Percentiles rank a stretch among this genome's conserved stretches.
Evolutionary conservation across 1,139 yeast species (phyloP).

Genomic region (Magnusiomyces sp.): DNA sequence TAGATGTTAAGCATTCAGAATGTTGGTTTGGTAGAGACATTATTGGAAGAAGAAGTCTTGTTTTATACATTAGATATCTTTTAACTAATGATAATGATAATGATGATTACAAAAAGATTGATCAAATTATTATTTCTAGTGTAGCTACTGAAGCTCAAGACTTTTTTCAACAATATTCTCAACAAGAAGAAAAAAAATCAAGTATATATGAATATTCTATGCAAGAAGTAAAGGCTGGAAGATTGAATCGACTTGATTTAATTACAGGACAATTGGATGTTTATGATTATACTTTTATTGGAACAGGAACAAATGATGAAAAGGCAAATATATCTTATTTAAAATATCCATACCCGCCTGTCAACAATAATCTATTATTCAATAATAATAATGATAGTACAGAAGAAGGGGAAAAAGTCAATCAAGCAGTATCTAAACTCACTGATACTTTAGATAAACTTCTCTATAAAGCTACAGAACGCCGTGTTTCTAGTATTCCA

Average conservation of each 20-base stretch:
- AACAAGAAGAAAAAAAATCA: conserved; percentile 22
- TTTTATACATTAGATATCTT: no score
- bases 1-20: conserved; percentile 36
- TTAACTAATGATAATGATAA: no score
- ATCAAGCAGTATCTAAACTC: neutral
- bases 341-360: conserved; percentile 4
- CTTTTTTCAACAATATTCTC: no score
- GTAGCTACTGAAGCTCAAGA: no score
- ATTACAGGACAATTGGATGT: neutral
- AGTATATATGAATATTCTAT: neutral
- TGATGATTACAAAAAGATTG: no score
- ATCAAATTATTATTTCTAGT: no score
- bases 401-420: neutral
- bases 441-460: conserved; percentile 17
- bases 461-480: conserved; percentile 35
- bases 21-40: conserved; percentile 78
- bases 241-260: conserved; percentile 21
- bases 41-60: conserved; percentile 71
- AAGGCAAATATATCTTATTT: neutral
- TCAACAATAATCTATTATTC: neutral
- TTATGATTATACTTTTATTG: neutral
- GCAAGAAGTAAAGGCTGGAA: conserved; percentile 30
- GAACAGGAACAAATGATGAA: neutral
- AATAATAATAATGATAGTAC: no score
- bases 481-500: conserved; percentile 47